Conservation (phyloP, 352 stramenopile species). For the Phytophthora pini region DNA sequence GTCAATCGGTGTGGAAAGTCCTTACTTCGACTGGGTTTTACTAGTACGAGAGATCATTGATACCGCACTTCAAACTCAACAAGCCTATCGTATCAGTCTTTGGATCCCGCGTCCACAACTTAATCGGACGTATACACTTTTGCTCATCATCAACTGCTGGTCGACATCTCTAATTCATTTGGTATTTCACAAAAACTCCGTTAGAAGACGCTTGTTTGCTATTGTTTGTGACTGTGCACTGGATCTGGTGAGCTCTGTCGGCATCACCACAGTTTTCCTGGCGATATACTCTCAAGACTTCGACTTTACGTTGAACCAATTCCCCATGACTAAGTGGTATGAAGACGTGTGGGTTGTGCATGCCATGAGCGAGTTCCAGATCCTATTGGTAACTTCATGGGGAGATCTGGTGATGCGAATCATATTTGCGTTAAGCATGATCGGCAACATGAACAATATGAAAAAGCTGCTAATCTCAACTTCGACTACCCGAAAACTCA, state of each 20-base stretch:
- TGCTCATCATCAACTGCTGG: conserved; percentile 45
- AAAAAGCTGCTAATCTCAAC: conserved; percentile 31
- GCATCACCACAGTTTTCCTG: conserved; percentile 21
- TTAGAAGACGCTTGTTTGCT: conserved; percentile 6
- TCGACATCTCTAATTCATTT: conserved; percentile 14
- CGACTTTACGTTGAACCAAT: background rate
- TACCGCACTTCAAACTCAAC: conserved; percentile 32
- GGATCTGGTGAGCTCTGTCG: conserved; percentile 32
- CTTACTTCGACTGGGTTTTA: conserved; percentile 30
- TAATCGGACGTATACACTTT: conserved; percentile 22
- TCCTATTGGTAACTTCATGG: conserved; percentile 49
- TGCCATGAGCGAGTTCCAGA: conserved; percentile 34
- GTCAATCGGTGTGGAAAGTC: conserved; percentile 10
- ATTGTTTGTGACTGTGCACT: conserved; percentile 29
- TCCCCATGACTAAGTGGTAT: background rate
- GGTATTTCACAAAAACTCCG: background rate
- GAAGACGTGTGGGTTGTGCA: conserved; percentile 26
- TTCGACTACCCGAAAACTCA: too few species aligned
- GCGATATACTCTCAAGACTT: conserved; percentile 21
- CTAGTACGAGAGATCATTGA: conserved; percentile 28
- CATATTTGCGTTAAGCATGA: conserved; percentile 45
- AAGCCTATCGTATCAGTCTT: conserved; percentile 35
- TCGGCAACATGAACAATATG: conserved; percentile 39
- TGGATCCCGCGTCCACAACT: conserved; percentile 28
- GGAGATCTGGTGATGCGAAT: conserved; percentile 37